Conservation (phyloP, 768 basidiomycete genomes). For the Tylopilus plumbeoviolaceoides region DNA sequence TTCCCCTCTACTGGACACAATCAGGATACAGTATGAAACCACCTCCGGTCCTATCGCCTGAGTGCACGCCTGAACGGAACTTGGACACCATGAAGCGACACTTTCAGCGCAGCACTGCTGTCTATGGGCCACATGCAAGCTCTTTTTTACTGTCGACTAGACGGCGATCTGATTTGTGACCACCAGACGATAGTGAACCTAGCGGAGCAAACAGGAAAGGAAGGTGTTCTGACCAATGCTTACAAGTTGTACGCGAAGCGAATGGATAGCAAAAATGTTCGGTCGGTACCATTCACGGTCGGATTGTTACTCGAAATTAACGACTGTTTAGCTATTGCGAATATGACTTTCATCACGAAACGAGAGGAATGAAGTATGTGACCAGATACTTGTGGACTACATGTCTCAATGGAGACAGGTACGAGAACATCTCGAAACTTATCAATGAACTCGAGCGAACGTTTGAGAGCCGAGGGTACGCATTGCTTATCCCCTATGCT, state of each 20-base stretch:
- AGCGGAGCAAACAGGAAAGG: conserved; percentile 88
- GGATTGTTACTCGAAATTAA: neutral
- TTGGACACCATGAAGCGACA: conserved; percentile 69
- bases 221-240: conserved; percentile 71
- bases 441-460: conserved; percentile 63
- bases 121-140: conserved; percentile 78
- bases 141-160: neutral
- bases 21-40: conserved; percentile 85
- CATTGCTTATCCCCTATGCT: neutral
- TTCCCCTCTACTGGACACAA: conserved; percentile 93
- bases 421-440: conserved; percentile 86
- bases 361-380: conserved; percentile 88
- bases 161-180: conserved; percentile 2
- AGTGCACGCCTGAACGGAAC: conserved; percentile 71
- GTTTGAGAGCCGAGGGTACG: conserved; percentile 79
- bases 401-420: conserved; percentile 40
- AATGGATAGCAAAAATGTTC: conserved; percentile 49
- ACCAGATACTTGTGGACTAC: neutral
- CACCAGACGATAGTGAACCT: conserved; percentile 79
- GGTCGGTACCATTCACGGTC: conserved; percentile 37
- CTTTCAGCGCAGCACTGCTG: conserved; percentile 56
- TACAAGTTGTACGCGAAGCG: conserved; percentile 69
- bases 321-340: conserved; percentile 54
- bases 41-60: conserved; percentile 69
- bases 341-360: conserved; percentile 94